Conservation (phyloP, 768 basidiomycete genomes). For the Tricholoma sp. region DNA sequence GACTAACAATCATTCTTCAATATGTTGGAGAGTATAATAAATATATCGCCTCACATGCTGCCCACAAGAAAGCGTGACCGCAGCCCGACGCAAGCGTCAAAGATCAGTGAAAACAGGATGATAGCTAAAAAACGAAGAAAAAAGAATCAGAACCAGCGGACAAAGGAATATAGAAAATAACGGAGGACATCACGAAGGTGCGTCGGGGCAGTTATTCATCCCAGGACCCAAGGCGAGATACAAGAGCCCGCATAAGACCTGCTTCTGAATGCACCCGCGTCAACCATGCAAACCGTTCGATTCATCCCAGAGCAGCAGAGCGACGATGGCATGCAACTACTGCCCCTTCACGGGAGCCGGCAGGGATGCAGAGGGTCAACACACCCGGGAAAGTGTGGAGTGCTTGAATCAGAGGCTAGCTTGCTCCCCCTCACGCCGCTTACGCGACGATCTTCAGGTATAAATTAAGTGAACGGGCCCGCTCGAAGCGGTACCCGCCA, state of each 20-base stretch:
- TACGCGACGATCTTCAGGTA: neutral
- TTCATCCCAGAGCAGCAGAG: neutral
- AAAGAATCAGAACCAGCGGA: neutral
- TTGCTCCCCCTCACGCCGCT: conserved; percentile 1
- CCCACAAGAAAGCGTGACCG: neutral
- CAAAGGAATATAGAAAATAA: neutral
- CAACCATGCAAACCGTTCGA: neutral
- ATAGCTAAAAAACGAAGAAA: neutral
- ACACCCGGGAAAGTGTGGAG: neutral
- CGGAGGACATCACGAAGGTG: neutral
- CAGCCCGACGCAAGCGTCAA: neutral
- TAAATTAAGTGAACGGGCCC: conserved; percentile 1
- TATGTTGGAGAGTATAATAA: no score
- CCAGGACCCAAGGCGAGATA: neutral
- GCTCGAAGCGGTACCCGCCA: conserved; percentile 2
- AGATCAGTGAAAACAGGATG: neutral
- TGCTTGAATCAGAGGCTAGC: conserved; percentile 1
- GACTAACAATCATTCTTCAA: no score
- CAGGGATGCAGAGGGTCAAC: conserved; percentile 1
- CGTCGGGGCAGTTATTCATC: neutral
- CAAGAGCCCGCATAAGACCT: neutral
- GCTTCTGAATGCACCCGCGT: neutral
- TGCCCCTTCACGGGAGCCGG: neutral
- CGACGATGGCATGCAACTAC: conserved; percentile 1
- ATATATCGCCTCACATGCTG: neutral